These are phyloP conservation scores for Sporothrix dimorphospora DNA, from an alignment of 2,329 filamentous ascomycete species.

Conservation along the genomic window DNA sequence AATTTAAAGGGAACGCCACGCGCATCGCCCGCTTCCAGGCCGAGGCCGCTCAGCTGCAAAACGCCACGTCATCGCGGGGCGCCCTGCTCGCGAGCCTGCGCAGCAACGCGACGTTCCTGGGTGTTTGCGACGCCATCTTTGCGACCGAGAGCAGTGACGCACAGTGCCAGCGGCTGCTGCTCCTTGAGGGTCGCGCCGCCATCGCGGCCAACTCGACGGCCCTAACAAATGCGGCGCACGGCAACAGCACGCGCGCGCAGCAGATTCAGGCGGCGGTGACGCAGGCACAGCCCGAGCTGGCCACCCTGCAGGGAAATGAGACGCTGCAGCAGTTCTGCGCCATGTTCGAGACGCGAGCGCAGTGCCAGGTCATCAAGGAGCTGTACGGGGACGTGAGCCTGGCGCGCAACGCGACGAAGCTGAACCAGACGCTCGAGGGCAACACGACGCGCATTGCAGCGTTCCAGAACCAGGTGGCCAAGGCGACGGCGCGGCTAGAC, in stretches of 20 bases:
- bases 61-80: conserved; percentile 41
- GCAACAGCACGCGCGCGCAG: conserved; percentile 40
- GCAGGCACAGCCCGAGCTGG: conserved; percentile 34
- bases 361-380: conserved; percentile 33
- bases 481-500: conserved; percentile 38
- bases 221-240: conserved; percentile 35
- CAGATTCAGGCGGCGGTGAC: conserved; percentile 37
- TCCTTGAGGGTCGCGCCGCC: conserved; percentile 37
- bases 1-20: conserved; percentile 44
- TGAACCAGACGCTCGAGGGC: conserved; percentile 42
- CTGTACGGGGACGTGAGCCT: conserved; percentile 35
- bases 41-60: conserved; percentile 43
- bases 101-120: conserved; percentile 44
- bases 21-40: conserved; percentile 38
- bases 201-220: conserved; percentile 37
- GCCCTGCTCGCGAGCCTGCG: conserved; percentile 40
- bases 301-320: conserved; percentile 36
- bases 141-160: conserved; percentile 39
- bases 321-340: conserved; percentile 38
- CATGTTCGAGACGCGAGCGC: conserved; percentile 29
- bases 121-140: conserved; percentile 41
- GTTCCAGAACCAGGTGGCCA: conserved; percentile 41
- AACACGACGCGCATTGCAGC: conserved; percentile 43
- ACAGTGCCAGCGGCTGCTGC: conserved; percentile 39
- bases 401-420: conserved; percentile 40